phyloP scores from a whole-genome alignment of 2,329 filamentous ascomycete genomes.

The Aspergillus thermomutatus region DNA sequence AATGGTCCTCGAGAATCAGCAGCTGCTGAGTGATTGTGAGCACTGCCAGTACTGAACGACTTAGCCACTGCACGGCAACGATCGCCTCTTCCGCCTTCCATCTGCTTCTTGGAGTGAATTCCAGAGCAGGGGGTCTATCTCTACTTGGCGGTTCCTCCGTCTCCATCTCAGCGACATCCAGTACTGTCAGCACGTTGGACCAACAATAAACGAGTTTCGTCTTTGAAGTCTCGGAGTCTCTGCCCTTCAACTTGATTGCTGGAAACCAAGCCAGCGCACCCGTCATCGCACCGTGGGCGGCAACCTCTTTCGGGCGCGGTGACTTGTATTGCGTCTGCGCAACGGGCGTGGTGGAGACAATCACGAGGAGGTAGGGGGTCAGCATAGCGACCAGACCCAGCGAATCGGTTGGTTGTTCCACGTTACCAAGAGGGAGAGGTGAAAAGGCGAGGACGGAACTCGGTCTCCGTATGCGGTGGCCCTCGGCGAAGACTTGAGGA shows the following conservation, averaged over 20 bases:
- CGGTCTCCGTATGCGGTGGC: conserved; percentile 72
- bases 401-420: conserved; percentile 80
- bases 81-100: conserved; percentile 96
- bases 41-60: conserved; percentile 84
- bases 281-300: conserved; percentile 85
- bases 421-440: conserved; percentile 86
- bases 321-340: conserved; percentile 97
- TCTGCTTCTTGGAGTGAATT: conserved; percentile 76
- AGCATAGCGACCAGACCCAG: conserved; percentile 92
- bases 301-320: conserved; percentile 83
- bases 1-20: conserved; percentile 85
- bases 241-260: conserved; percentile 82
- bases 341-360: conserved; percentile 93
- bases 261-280: conserved; percentile 97
- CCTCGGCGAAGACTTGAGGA: conserved; percentile 62
- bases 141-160: conserved; percentile 58
- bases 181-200: conserved; percentile 93
- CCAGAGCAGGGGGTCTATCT: conserved; percentile 73
- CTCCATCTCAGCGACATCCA: conserved; percentile 77
- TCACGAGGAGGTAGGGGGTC: conserved; percentile 90
- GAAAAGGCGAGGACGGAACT: conserved; percentile 94
- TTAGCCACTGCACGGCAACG: conserved; percentile 95
- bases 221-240: conserved; percentile 63
- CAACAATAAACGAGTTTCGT: conserved; percentile 94
- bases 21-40: conserved; percentile 92